Base-by-base conservation (phyloP, 208 protist genomes). In the Leishmania arabica region DNA sequence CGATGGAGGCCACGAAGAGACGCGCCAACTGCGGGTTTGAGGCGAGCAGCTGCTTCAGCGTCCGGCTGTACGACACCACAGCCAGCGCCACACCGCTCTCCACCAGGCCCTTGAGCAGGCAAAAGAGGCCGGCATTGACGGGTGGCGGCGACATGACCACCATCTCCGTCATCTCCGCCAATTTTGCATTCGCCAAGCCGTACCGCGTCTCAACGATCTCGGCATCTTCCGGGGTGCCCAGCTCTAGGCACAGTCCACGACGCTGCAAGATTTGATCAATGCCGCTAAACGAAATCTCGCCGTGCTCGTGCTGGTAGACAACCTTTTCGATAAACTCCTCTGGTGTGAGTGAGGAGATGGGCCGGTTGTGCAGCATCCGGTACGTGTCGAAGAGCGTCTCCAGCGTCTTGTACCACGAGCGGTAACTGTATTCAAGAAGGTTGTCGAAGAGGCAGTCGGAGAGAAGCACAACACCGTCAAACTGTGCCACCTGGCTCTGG, bases 141-240 rank as follows among this genome's bases (percentile, higher is more conserved):
- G 73, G 65, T 24, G 92, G 93, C 27, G 82, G 81, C n/a, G 85
- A 54, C 73, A 89, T 81, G 72, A 83, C 80, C 34, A 97, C 51
- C 77, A 97, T 85, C 80, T 98, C 95, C 17, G 77, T 81, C 92
- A 98, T 92, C 77, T 98, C 95, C 6, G 93, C 93, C 56, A 98
- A 76, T 79, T 98, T 98, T 37, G 93, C 92, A 80, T 98, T 98
- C 24, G 93, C 95, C 31, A 98, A 84, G 13, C 95, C 95, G 82
- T 96, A 95, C 34, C 92, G 91, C 40, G 95, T 98, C 86, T 97
- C 93, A 0, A 98, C 93, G 79, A 98, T 97, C 73, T 98, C 93
- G 7, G 93, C 93, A 75, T 98, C 95, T 69, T 95, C 90, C 6
- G 93, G 91, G 17, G 92, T 91, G 64, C 95, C 95, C 19, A 98